Percentiles rank a stretch among this genome's conserved stretches.
Evolutionary conservation across 2,329 filamentous ascomycete genomes (phyloP).

Genomic region (Esteya vermicola): DNA sequence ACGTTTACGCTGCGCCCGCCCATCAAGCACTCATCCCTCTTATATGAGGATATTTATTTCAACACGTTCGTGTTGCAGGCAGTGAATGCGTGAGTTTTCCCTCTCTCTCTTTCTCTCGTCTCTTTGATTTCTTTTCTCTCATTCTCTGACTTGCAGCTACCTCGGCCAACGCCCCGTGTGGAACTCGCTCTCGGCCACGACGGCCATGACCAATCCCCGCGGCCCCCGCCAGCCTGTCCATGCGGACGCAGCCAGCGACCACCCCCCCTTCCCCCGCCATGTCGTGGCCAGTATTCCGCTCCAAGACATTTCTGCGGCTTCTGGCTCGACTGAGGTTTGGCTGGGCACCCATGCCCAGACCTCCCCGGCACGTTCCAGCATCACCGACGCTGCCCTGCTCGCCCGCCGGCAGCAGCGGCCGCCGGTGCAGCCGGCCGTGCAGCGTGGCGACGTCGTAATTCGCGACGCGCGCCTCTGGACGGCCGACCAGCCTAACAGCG

Average conservation of each 20-base stretch:
- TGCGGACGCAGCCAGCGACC: constrained; percentile 22
- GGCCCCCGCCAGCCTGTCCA: constrained; percentile 22
- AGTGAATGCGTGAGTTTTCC: constrained; percentile 19
- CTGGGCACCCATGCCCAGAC: constrained; percentile 22
- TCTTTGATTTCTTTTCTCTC: no score
- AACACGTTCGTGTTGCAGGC: constrained; percentile 25
- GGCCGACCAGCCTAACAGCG: constrained; percentile 45
- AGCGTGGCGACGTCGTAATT: constrained; percentile 26
- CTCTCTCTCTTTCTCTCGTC: not conserved
- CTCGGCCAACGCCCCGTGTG: constrained; percentile 23
- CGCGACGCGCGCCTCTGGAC: constrained; percentile 50
- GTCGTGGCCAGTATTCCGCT: constrained; percentile 24
- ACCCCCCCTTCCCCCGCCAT: constrained; percentile 22
- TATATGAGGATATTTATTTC: constrained; percentile 25
- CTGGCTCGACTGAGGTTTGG: constrained; percentile 25
- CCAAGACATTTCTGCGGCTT: constrained; percentile 18
- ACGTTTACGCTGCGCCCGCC: constrained; percentile 25
- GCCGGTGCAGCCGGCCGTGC: constrained; percentile 4
- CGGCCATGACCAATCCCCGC: constrained; percentile 20
- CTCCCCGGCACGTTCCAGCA: constrained; percentile 12
- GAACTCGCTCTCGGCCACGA: constrained; percentile 26
- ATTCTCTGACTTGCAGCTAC: constrained; percentile 19
- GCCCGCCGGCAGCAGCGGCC: constrained; percentile 3
- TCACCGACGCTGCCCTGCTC: constrained; percentile 1
- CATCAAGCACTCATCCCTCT: constrained; percentile 15